Evolutionary conservation across 1,139 yeast species (phyloP), one percentile per base, ranked within the genome.

Genomic region (Scheffersomyces illinoinensis): DNA sequence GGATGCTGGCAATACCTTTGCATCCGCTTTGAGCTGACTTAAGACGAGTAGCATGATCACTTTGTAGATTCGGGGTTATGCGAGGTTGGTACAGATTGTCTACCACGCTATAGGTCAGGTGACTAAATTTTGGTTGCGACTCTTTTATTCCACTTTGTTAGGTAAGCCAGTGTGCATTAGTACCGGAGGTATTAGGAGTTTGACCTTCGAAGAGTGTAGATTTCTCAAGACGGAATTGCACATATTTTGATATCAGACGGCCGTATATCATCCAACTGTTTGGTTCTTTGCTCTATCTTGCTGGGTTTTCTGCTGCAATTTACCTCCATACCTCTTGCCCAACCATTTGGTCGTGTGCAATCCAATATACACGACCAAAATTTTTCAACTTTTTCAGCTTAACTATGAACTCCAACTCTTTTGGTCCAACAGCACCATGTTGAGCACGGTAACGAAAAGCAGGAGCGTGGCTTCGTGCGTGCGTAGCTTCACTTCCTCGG

Each of bases 401-500:
- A 33, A 33, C 43, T 33, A 33, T 12, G 43, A 33, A 4, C 43
- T 33, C 43, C 43, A 5, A 33, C 43, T 33, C 43, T 33, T 33
- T 12, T 33, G 43, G 12, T 33, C 17, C 43, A 33, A 33, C 43
- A 33, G 43, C 43, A 33, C 17, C 21, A 48, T 48, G 51, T 48
- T 48, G 51, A 48, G 51, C 51, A 20, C 17, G n/a, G 24, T 48
- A 20, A 20, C 26, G 14, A 48, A 20, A 24, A 48, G 24, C 51
- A 48, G 51, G 51, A 20, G 26, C 26, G 51, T 24, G 26, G 51
- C 24, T 48, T 14, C 51, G n/a, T 21, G 26, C 5, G 51, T 21
- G n/a, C 24, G 26, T 26, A 24, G 47, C 19, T 52, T 52, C 47
- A 14, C 14, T 18, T 56, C 53, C 20, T 56, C 63, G 6, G 43